Percentiles rank a stretch among this genome's conserved stretches.
These are phyloP conservation scores for Peniophora sp. DNA, from an alignment of 1,284 basidiomycete genomes.

Conservation along the genomic window DNA sequence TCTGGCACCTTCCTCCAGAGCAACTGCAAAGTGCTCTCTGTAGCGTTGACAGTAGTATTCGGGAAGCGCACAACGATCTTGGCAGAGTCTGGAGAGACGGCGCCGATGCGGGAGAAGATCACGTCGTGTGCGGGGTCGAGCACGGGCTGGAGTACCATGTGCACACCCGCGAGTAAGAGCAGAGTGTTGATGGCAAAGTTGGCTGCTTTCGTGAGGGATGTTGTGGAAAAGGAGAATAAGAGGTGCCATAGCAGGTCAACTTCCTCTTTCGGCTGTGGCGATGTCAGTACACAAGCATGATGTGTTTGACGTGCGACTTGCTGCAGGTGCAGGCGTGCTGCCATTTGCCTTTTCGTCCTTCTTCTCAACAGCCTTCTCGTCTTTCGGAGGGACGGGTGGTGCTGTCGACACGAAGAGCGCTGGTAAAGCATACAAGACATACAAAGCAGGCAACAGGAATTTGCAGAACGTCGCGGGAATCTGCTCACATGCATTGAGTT, in stretches of 20 bases:
- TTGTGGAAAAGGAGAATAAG: constrained; percentile 38
- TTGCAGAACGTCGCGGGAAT: constrained; percentile 25
- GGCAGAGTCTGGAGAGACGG: constrained; percentile 53
- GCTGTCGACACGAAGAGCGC: not conserved
- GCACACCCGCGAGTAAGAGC: constrained; percentile 39
- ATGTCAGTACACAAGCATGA: too few species aligned
- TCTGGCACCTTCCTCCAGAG: constrained; percentile 36
- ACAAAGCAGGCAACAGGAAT: constrained; percentile 24
- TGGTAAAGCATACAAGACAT: constrained; percentile 5
- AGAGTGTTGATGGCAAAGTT: constrained; percentile 45
- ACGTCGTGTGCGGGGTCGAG: constrained; percentile 47
- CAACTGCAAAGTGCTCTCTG: constrained; percentile 28
- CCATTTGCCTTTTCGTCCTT: not conserved
- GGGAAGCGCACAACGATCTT: constrained; percentile 62
- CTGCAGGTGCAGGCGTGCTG: not conserved
- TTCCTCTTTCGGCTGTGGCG: too few species aligned
- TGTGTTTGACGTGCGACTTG: not conserved
- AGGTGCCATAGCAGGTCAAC: constrained; percentile 6
- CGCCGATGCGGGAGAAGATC: constrained; percentile 60
- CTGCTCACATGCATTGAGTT: constrained; percentile 10
- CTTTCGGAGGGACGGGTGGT: not conserved
- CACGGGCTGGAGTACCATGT: constrained; percentile 45
- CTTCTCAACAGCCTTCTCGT: not conserved
- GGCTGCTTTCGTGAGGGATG: constrained; percentile 25
- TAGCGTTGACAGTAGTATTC: constrained; percentile 18